Evolutionary conservation across 768 basidiomycete genomes (phyloP).

Genomic region (Hygrocybe punicea): DNA sequence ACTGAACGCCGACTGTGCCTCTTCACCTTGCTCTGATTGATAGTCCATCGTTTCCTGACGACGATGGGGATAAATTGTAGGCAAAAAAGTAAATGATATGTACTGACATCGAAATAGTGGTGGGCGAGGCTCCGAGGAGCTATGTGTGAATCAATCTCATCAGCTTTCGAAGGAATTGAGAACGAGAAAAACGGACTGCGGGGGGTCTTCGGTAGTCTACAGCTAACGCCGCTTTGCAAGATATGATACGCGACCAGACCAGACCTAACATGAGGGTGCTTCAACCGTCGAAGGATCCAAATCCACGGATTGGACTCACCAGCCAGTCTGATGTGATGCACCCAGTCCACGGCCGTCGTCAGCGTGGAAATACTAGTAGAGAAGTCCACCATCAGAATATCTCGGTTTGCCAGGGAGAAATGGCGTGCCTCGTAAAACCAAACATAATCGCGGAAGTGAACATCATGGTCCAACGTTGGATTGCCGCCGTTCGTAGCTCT

Average conservation of each 20-base stretch:
- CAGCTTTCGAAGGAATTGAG: neutral
- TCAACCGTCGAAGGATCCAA: neutral
- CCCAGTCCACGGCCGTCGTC: slow-evolving; percentile 91
- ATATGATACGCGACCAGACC: slow-evolving; percentile 90
- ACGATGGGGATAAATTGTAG: neutral
- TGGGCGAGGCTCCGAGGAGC: slow-evolving; percentile 83
- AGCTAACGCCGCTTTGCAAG: slow-evolving; percentile 82
- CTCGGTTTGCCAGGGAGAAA: neutral
- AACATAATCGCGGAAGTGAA: slow-evolving; percentile 94
- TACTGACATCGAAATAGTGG: slow-evolving; percentile 90
- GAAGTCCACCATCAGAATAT: neutral
- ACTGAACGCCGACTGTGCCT: slow-evolving; percentile 36
- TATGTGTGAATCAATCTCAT: slow-evolving; percentile 28
- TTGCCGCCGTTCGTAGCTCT: slow-evolving; percentile 92
- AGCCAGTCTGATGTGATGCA: slow-evolving; percentile 98
- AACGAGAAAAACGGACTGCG: slow-evolving; percentile 58
- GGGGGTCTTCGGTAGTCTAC: slow-evolving; percentile 90
- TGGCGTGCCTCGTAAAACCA: slow-evolving; percentile 84
- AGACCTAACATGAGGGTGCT: slow-evolving; percentile 49
- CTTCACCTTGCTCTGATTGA: slow-evolving; percentile 71
- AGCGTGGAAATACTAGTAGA: slow-evolving; percentile 83
- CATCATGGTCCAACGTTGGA: slow-evolving; percentile 81
- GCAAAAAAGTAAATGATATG: neutral
- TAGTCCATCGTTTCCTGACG: slow-evolving; percentile 69
- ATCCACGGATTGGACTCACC: slow-evolving; percentile 45